Percentiles rank a stretch among this genome's conserved stretches.
phyloP scores from a whole-genome alignment of 139 green algal species.

The Chlamydomonas sphaeroides region DNA sequence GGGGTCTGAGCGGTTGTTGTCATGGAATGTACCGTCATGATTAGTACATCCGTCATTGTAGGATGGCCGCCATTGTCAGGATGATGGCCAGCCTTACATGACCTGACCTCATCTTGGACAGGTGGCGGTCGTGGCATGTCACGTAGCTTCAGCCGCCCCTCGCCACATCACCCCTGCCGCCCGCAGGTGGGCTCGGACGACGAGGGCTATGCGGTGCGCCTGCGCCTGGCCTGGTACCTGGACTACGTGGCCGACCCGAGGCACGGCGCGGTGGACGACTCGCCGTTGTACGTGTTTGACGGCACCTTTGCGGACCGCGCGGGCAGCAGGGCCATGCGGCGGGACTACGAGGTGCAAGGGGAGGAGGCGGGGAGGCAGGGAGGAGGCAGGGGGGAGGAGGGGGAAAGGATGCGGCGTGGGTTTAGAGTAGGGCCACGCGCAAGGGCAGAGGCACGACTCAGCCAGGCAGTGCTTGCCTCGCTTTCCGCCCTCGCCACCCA shows the following conservation, averaged over 20 bases:
- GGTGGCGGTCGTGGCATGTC: too few relatives aligned
- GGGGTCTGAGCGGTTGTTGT: too few relatives aligned
- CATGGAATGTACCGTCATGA: too few relatives aligned
- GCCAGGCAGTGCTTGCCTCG: too few relatives aligned
- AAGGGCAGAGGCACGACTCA: too few relatives aligned
- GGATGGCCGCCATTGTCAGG: too few relatives aligned
- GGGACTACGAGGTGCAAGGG: slow-evolving; percentile 64
- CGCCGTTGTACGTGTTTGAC: slow-evolving; percentile 85
- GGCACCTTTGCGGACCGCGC: slow-evolving; percentile 61
- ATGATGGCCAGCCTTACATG: background rate
- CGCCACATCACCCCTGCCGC: background rate
- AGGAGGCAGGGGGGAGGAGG: background rate
- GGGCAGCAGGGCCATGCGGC: slow-evolving; percentile 42
- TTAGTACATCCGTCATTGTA: too few relatives aligned
- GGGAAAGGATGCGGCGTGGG: too few relatives aligned
- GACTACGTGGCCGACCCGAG: slow-evolving; percentile 72
- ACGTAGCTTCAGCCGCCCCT: too few relatives aligned
- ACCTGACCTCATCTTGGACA: background rate
- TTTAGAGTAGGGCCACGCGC: too few relatives aligned
- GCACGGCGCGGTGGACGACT: slow-evolving; percentile 67
- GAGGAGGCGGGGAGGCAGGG: background rate
- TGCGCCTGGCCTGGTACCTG: slow-evolving; percentile 83
- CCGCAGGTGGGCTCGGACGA: slow-evolving; percentile 89
- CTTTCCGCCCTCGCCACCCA: too few relatives aligned
- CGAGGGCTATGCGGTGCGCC: slow-evolving; percentile 90